Base-by-base conservation (phyloP, 345 rosid genomes). In the Syzygium oleosum region DNA sequence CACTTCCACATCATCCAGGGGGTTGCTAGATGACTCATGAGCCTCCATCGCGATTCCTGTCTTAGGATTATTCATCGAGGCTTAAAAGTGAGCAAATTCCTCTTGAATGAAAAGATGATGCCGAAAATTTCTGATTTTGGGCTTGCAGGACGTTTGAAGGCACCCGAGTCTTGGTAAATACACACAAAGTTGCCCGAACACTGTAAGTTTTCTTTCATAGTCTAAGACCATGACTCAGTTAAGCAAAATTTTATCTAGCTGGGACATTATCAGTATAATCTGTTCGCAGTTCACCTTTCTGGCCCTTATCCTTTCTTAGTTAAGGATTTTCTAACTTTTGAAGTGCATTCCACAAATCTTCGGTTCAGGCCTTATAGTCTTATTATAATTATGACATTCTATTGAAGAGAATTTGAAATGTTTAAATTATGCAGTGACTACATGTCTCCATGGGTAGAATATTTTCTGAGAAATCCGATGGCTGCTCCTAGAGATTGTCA, bases 51-150 rank as follows among this genome's bases (percentile, higher is more conserved):
- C 22, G 94, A 92, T 49, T 92, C 88, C 1, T 89, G 91, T 61
- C 78, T 89, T 9, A 87, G 86, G 78, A 89, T 92, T 17, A 88
- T 92, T 51, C 94, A 91, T 43, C 85, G 93, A 43, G 91, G 91
- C 85, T 59, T 91, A 22, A 92, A 91, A 51, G 55, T 88, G 12
- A 88, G 92, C 85, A 90, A 92, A 77, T 78, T 90, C 61, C 85
- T 89, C 31, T 85, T 91, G 21, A 92, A 92, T 68, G 90, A 23
- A 5, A 89, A 85, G 25, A 88, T 91, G 93, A 90, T 86, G 19
- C 90, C 91, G 5, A 91, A 86, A 86, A 91, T 91, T 27, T 92
- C 92, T 27, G 92, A 92, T 85, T 92, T 92, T 86, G 92, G 93
- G 13, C 84, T 88, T 65, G 92, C 92, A 7, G 88, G 53, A 88